Evolutionary conservation across 2,329 filamentous ascomycete genomes (phyloP), one percentile per base, ranked within the genome.

Genomic region (Camptophora hylomeconis): DNA sequence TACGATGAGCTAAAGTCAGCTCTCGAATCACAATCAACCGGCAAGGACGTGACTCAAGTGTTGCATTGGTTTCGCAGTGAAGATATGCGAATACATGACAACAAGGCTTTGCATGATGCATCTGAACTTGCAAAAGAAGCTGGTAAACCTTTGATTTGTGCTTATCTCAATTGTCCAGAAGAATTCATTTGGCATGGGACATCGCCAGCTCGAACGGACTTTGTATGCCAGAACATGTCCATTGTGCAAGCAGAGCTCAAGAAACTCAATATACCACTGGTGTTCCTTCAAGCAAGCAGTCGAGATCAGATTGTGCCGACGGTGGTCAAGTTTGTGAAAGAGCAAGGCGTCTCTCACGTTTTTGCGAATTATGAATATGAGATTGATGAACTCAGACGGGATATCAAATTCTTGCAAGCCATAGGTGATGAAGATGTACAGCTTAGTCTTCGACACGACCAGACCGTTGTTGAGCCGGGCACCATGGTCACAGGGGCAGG

Each of bases 11-110:
- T 67, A 10, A 39, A 47, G n/a, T 44, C 52, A 22, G 45, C 52
- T 2, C 44, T 65, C 3, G 47, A 53, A 13, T 44, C 50, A 5
- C 60, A 59, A 33, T 44, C 54, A 11, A 50, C 50, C 19, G 45
- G 52, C 7, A 47, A 51, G 12, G 45, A 55, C 5, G 50, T 54
- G 5, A 48, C 45, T n/a, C 59, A 53, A 33, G 55, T 65, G 1
- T 46, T 58, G 4, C 61, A 65, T 35, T 66, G 62, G 63, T 66
- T 65, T 38, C 56, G 61, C n/a, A 57, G 55, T 32, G 65, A 65
- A 36, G 63, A 66, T 30, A 42, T 66, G 5, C 53, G 63, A 13
- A 56, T 60, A 24, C 56, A 65, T 25, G 63, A 66, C 36, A 67
- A 67, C 33, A 57, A 49, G n/a, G 58, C 49, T 5, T 45, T 66